These are phyloP conservation scores for Skeletonema tropicum DNA, from an alignment of 108 stramenopile genomes.

Conservation along the genomic window DNA sequence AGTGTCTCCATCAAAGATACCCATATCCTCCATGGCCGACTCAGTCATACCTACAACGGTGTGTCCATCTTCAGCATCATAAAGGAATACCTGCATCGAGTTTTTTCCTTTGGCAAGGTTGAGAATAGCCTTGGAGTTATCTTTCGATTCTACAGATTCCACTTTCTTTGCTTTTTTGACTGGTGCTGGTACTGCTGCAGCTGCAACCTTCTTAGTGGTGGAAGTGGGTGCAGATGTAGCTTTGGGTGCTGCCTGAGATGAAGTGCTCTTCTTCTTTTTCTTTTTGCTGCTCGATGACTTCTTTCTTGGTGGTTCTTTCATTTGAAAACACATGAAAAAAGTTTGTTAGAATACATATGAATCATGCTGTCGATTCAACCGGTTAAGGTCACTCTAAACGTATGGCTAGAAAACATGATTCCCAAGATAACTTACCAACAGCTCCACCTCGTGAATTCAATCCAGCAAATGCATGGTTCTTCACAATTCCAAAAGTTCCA, in stretches of 20 bases:
- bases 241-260: neutral
- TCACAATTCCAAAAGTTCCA: slow-evolving; percentile 14
- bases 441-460: slow-evolving; percentile 41
- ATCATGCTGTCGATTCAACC: neutral
- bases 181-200: neutral
- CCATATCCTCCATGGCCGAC: slow-evolving; percentile 74
- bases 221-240: slow-evolving; percentile 1
- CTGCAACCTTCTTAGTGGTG: slow-evolving; percentile 6
- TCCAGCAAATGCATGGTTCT: slow-evolving; percentile 26
- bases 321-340: slow-evolving; percentile 7
- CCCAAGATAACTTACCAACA: slow-evolving; percentile 24
- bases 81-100: slow-evolving; percentile 74
- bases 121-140: slow-evolving; percentile 75
- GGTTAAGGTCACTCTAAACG: too few species aligned
- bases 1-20: slow-evolving; percentile 88
- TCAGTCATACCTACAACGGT: slow-evolving; percentile 83
- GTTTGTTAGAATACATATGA: neutral
- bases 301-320: slow-evolving; percentile 21
- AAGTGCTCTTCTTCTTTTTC: slow-evolving; percentile 29
- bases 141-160: slow-evolving; percentile 16
- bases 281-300: slow-evolving; percentile 29
- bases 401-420: too few species aligned
- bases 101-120: slow-evolving; percentile 52
- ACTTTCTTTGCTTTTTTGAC: slow-evolving; percentile 10
- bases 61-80: slow-evolving; percentile 78